phyloP scores from a whole-genome alignment of 768 basidiomycete species.

The Serendipita sp. region DNA sequence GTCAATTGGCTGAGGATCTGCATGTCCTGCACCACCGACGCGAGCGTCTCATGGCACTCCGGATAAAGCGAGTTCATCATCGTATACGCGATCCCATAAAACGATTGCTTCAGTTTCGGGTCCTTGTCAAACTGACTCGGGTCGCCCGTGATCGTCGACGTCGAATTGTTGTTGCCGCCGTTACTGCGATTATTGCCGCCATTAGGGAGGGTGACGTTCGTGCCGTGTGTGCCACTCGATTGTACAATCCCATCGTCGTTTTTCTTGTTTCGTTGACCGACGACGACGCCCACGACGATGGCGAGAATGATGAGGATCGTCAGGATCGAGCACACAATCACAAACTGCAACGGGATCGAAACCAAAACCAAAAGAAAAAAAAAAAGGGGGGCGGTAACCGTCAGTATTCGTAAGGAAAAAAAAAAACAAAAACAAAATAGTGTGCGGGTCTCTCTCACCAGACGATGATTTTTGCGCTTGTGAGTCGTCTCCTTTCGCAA shows the following conservation, averaged over 20 bases:
- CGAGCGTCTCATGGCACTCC: slow-evolving; percentile 25
- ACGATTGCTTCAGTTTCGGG: slow-evolving; percentile 47
- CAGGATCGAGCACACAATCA: not conserved
- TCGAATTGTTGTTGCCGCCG: not conserved
- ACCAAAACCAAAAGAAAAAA: not conserved
- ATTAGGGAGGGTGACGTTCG: not conserved
- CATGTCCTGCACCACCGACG: not conserved
- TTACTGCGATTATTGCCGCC: not conserved
- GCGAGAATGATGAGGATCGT: slow-evolving; percentile 1
- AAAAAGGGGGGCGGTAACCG: too few relatives aligned
- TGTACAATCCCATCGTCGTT: not conserved
- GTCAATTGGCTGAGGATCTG: not conserved
- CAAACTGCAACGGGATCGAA: not conserved
- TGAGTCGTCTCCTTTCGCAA: not conserved
- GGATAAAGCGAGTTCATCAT: slow-evolving; percentile 60
- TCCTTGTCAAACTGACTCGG: slow-evolving; percentile 68
- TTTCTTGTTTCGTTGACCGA: not conserved
- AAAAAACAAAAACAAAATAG: too few relatives aligned
- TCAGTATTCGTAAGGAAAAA: too few relatives aligned
- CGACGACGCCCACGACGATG: not conserved
- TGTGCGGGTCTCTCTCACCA: not conserved
- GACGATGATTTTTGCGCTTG: not conserved
- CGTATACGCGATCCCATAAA: slow-evolving; percentile 83
- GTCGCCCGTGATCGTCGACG: slow-evolving; percentile 28
- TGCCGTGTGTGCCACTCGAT: not conserved